Evolutionary conservation across 1,284 basidiomycete genomes (phyloP).

Genomic region (Athelia sp.): DNA sequence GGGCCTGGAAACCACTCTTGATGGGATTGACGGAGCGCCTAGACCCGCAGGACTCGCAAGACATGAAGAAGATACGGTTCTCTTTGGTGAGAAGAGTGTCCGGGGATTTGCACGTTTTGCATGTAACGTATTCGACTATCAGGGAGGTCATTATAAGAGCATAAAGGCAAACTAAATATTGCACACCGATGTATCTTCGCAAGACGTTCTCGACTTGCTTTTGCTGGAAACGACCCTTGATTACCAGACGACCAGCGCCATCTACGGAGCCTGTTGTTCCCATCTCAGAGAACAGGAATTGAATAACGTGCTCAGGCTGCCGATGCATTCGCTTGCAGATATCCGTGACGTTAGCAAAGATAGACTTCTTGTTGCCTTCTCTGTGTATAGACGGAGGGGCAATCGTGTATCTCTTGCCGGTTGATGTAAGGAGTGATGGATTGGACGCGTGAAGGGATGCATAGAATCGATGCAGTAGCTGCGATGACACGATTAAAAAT

Average conservation of each 20-base stretch:
- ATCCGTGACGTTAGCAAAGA: slow-evolving; percentile 95
- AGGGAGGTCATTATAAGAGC: slow-evolving; percentile 2
- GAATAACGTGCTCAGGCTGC: slow-evolving; percentile 98
- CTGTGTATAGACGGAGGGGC: slow-evolving; percentile 93
- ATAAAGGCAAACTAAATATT: slow-evolving; percentile 2
- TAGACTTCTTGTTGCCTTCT: slow-evolving; percentile 95
- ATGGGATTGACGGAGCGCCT: slow-evolving; percentile 92
- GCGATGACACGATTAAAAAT: background rate
- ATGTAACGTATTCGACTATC: slow-evolving; percentile 97
- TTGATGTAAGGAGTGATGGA: slow-evolving; percentile 81
- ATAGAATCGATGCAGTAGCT: slow-evolving; percentile 95
- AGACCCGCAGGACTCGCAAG: slow-evolving; percentile 92
- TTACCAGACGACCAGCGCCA: slow-evolving; percentile 88
- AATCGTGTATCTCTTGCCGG: slow-evolving; percentile 94
- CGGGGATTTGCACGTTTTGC: slow-evolving; percentile 99
- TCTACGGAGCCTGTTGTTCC: slow-evolving; percentile 97
- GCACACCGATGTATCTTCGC: slow-evolving; percentile 90
- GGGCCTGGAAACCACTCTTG: slow-evolving; percentile 99
- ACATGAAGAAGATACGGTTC: slow-evolving; percentile 99
- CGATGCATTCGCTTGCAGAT: slow-evolving; percentile 99
- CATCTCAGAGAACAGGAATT: slow-evolving; percentile 97
- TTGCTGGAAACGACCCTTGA: slow-evolving; percentile 97
- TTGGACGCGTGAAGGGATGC: slow-evolving; percentile 89
- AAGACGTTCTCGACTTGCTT: slow-evolving; percentile 99
- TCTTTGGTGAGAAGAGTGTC: slow-evolving; percentile 96